Conservation (phyloP, 305 asterid species). For the Fraxinus greggii region DNA sequence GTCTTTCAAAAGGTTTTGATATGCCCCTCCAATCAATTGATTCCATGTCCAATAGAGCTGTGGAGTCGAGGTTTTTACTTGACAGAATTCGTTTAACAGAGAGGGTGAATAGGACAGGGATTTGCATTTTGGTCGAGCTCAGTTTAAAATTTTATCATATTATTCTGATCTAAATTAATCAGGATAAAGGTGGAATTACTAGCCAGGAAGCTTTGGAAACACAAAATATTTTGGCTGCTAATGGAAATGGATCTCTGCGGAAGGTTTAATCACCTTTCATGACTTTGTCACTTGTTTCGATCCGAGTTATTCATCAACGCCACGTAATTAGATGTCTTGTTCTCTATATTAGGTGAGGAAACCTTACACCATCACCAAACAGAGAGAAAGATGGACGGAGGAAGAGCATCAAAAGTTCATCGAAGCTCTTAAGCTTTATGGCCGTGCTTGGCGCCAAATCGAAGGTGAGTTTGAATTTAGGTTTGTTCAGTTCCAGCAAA, state of each 20-base stretch:
- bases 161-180: constrained; percentile 1
- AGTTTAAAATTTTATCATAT: neutral
- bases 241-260: constrained; percentile 40
- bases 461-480: constrained; percentile 60
- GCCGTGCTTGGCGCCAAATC: constrained; percentile 89
- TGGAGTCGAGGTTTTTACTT: neutral
- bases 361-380: constrained; percentile 80
- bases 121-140: neutral
- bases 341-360: constrained; percentile 59
- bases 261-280: constrained; percentile 47
- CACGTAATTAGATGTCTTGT: constrained; percentile 29
- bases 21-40: neutral
- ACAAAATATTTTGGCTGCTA: constrained; percentile 23
- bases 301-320: constrained; percentile 16
- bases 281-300: constrained; percentile 15
- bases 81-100: neutral
- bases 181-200: constrained; percentile 49
- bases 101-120: neutral
- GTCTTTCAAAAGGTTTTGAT: neutral
- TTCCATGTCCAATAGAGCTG: neutral
- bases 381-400: constrained; percentile 81
- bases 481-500: constrained; percentile 20
- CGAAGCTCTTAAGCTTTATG: constrained; percentile 73
- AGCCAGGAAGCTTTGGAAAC: constrained; percentile 35
- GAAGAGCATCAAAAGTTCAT: constrained; percentile 78